Evolutionary conservation across 805 yeast genomes (phyloP), one percentile per base, ranked within the genome.

Genomic region (Candida arabinofermentans): DNA sequence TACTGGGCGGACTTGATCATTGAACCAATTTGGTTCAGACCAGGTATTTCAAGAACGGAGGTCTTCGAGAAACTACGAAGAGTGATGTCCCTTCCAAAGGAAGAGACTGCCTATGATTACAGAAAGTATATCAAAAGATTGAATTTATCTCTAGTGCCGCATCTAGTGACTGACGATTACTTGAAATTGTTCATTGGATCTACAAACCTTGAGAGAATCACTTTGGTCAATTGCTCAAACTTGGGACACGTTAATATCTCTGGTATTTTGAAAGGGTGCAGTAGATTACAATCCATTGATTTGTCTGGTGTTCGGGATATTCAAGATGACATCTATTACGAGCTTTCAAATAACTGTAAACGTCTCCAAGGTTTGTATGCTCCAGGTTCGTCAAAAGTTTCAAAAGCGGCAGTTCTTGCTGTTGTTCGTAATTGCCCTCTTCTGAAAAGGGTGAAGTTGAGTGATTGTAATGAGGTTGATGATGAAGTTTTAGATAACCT

Each of bases 291-390:
- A 61, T 84, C 95, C 33, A 81, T 91, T 37, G 98, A 91, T 64
- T 71, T 91, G 52, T 83, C 96, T 0, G 93, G 93, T 8, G 83
- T 87, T 5, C 71, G 71, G 33, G 79, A 74, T 47, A 68, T 83
- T 23, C 67, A 73, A n/a, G 96, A 90, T 66, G 79, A 73, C 34
- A 79, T 89, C 5, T 77, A 88, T 44, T 51, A 64, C 23, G 78
- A 85, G 6, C 69, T 91, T 49, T 88, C 96, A 3, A 57, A 58
- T 8, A 72, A 77, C 54, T 90, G 96, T 61, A 74, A 77, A 27
- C 67, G 91, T 36, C 69, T 91, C 34, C 97, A 91, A 65, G 96
- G 96, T 1, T 68, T 90, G 35, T 90, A 89, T 59, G 93, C 93
- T 0, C 90, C 96, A 2, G 86, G 86, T 5, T 89, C 96, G 43